Conservation (phyloP, 164 flowering plant species). For the Nymphaea colorata region DNA sequence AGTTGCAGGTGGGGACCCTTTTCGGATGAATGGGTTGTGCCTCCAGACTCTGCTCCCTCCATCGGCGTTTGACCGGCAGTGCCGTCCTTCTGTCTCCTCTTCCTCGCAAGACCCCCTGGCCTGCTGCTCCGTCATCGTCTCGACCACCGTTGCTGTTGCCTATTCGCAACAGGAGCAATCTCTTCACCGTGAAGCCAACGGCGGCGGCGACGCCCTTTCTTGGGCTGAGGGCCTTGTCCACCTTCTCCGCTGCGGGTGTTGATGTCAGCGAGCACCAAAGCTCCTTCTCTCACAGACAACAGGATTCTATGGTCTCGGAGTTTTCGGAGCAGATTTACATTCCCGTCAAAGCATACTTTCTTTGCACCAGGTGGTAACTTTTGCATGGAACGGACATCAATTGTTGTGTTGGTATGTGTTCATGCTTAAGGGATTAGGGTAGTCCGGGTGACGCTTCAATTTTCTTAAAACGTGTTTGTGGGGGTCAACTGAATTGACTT, state of each 20-base stretch:
- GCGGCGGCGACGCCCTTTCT: not conserved
- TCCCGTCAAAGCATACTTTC: slow-evolving; percentile 77
- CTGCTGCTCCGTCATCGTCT: not conserved
- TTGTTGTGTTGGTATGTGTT: not conserved
- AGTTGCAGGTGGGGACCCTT: too few species aligned
- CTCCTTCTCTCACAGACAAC: not conserved
- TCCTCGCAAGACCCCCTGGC: not conserved
- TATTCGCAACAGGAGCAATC: too few species aligned
- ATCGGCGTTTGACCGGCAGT: not conserved
- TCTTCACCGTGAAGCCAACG: too few species aligned
- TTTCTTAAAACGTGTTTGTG: not conserved
- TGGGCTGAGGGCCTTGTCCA: not conserved
- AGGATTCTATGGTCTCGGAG: not conserved
- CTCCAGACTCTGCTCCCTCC: not conserved
- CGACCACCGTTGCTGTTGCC: not conserved
- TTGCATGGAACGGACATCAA: not conserved
- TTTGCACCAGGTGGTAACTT: slow-evolving; percentile 61
- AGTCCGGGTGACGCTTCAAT: not conserved
- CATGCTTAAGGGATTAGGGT: not conserved
- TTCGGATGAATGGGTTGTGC: not conserved
- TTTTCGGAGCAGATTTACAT: slow-evolving; percentile 9
- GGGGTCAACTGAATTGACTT: too few species aligned
- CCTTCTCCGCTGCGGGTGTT: not conserved
- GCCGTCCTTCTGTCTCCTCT: not conserved
- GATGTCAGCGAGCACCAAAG: not conserved